Conservation (phyloP, 306 rosid species). For the Cucurbita pepo region DNA sequence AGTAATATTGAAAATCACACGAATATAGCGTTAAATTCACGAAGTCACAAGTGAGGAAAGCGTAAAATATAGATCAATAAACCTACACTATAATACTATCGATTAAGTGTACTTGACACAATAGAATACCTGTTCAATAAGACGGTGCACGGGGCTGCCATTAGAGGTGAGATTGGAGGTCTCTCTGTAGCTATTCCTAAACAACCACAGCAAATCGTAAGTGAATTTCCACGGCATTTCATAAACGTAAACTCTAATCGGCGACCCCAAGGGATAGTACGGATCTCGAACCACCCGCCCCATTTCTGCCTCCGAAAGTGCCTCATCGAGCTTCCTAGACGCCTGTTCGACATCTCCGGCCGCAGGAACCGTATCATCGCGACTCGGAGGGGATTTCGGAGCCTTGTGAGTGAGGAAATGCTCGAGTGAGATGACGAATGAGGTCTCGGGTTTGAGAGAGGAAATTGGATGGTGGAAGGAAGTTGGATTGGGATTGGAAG, state of each 20-base stretch:
- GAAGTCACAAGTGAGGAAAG: neutral
- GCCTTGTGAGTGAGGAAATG: slow-evolving; percentile 36
- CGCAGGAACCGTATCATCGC: neutral
- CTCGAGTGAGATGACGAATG: slow-evolving; percentile 61
- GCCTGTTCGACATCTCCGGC: neutral
- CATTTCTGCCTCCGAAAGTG: slow-evolving; percentile 12
- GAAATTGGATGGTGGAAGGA: neutral
- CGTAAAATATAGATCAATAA: neutral
- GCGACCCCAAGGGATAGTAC: slow-evolving; percentile 25
- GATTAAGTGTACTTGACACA: neutral
- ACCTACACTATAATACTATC: neutral
- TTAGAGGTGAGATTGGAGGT: slow-evolving; percentile 87
- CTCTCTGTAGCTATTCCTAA: slow-evolving; percentile 35
- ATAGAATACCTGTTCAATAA: slow-evolving; percentile 57
- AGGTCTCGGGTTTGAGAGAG: slow-evolving; percentile 27
- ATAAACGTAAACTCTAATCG: slow-evolving; percentile 71
- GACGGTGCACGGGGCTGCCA: slow-evolving; percentile 94
- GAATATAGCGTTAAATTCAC: neutral
- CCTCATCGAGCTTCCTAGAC: slow-evolving; percentile 25
- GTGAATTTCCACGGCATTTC: slow-evolving; percentile 79
- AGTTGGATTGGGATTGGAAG: slow-evolving; percentile 10
- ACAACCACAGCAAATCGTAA: slow-evolving; percentile 60
- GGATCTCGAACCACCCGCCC: slow-evolving; percentile 33
- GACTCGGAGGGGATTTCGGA: neutral
- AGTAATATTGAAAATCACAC: neutral